phyloP scores from a whole-genome alignment of 306 rosid species.

The Echinosophora koreensis region DNA sequence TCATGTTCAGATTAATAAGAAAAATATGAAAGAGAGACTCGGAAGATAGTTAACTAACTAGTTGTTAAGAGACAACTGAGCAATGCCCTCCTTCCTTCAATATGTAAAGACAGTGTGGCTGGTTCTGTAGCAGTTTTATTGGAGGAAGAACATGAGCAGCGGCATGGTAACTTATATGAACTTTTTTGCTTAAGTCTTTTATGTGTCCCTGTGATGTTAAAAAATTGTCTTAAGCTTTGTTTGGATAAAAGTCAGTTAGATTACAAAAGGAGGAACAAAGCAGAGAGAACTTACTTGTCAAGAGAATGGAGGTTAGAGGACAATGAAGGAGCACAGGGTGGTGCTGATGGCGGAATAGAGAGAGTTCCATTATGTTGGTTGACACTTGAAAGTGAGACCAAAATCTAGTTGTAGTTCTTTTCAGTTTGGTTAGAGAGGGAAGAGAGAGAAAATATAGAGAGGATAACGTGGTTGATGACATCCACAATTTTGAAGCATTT shows the following conservation, averaged over 20 bases:
- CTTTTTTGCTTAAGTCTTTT: constrained; percentile 51
- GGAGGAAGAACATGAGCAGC: constrained; percentile 60
- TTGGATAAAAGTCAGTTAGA: constrained; percentile 39
- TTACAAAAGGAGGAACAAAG: constrained; percentile 41
- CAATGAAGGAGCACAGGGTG: constrained; percentile 54
- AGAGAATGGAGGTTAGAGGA: constrained; percentile 57
- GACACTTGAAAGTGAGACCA: constrained; percentile 44
- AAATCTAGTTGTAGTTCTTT: constrained; percentile 23
- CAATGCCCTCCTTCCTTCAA: constrained; percentile 82
- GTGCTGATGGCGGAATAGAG: constrained; percentile 60
- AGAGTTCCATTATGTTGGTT: constrained; percentile 61
- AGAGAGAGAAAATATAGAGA: constrained; percentile 39
- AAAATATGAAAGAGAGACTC: background rate
- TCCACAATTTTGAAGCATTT: constrained; percentile 67
- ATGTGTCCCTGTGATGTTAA: constrained; percentile 67
- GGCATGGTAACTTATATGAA: constrained; percentile 53
- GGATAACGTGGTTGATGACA: constrained; percentile 66
- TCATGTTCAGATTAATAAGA: background rate
- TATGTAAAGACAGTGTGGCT: constrained; percentile 48
- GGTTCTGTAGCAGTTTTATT: constrained; percentile 45
- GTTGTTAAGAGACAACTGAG: constrained; percentile 70
- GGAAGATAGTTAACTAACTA: constrained; percentile 54
- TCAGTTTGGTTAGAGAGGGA: constrained; percentile 17
- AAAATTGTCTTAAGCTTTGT: constrained; percentile 30
- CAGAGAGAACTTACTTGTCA: constrained; percentile 57